Evolutionary conservation across 805 yeast species (phyloP).

Genomic region (Sungouiozyma ichnusensis): DNA sequence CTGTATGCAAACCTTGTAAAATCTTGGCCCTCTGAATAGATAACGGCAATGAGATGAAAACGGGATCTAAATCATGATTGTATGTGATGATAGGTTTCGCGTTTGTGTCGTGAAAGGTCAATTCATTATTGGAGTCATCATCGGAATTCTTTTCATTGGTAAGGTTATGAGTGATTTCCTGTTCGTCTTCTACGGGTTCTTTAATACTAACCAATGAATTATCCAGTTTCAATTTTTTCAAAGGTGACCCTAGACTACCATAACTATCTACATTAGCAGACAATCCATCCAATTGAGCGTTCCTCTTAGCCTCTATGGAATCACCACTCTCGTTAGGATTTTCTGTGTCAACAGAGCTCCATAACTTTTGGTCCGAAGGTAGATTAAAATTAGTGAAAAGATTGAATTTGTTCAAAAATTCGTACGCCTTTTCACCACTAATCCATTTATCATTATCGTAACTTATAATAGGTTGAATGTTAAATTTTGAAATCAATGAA

Average conservation of each 20-base stretch:
- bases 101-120: not conserved
- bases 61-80: constrained; percentile 11
- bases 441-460: constrained; percentile 23
- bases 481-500: constrained; percentile 17
- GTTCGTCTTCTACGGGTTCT: not conserved
- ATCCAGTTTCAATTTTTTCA: constrained; percentile 16
- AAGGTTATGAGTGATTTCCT: not conserved
- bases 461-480: constrained; percentile 20
- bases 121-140: not conserved
- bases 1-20: not conserved
- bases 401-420: constrained; percentile 13
- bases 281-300: constrained; percentile 5
- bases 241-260: constrained; percentile 20
- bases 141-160: not conserved
- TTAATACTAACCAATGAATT: not conserved
- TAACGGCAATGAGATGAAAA: constrained; percentile 7
- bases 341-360: not conserved
- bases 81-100: constrained; percentile 8
- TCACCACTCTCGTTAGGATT: not conserved
- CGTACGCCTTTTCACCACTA: constrained; percentile 18
- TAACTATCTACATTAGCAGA: constrained; percentile 6
- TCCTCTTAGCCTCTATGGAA: constrained; percentile 2
- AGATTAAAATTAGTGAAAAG: constrained; percentile 9
- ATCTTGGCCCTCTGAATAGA: constrained; percentile 2
- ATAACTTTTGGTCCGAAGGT: not conserved